These are phyloP conservation scores for Flaveria ramosissima DNA, from an alignment of 129 eudicot species.

Conservation along the genomic window DNA sequence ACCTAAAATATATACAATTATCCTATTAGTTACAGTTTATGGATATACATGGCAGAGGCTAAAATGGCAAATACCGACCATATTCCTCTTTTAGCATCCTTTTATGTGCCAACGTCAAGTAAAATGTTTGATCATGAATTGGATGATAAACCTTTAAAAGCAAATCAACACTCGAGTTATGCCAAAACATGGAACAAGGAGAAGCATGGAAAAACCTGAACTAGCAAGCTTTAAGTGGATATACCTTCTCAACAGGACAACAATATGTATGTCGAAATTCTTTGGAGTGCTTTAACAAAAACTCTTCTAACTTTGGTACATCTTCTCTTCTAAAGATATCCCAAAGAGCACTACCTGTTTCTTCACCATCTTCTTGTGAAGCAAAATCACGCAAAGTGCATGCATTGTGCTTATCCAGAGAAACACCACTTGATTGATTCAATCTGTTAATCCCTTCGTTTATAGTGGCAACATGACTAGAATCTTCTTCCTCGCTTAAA, in stretches of 20 bases:
- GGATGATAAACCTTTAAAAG: constrained; percentile 74
- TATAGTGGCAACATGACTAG: constrained; percentile 18
- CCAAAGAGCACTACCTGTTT: constrained; percentile 79
- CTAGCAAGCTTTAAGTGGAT: background rate
- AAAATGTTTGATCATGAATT: constrained; percentile 87
- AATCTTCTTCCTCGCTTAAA: constrained; percentile 11
- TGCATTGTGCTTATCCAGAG: constrained; percentile 8
- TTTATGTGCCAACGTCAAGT: constrained; percentile 73
- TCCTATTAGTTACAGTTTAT: constrained; percentile 21
- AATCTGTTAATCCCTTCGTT: background rate
- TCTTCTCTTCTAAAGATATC: constrained; percentile 92
- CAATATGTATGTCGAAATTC: constrained; percentile 82
- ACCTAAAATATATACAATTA: constrained; percentile 41
- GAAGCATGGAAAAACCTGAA: background rate
- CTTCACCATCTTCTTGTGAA: constrained; percentile 29
- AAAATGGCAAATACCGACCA: constrained; percentile 46
- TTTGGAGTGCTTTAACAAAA: constrained; percentile 53
- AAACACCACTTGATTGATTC: constrained; percentile 18
- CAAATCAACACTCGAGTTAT: constrained; percentile 1
- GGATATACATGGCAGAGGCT: constrained; percentile 4
- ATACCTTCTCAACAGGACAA: constrained; percentile 80
- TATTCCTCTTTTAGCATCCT: constrained; percentile 79
- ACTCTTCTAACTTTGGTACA: constrained; percentile 62
- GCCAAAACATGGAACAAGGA: background rate
- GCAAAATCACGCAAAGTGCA: constrained; percentile 10